Evolutionary conservation across 106 monocot species (phyloP), one percentile per base, ranked within the genome.

Genomic region (Triglochin maritima): DNA sequence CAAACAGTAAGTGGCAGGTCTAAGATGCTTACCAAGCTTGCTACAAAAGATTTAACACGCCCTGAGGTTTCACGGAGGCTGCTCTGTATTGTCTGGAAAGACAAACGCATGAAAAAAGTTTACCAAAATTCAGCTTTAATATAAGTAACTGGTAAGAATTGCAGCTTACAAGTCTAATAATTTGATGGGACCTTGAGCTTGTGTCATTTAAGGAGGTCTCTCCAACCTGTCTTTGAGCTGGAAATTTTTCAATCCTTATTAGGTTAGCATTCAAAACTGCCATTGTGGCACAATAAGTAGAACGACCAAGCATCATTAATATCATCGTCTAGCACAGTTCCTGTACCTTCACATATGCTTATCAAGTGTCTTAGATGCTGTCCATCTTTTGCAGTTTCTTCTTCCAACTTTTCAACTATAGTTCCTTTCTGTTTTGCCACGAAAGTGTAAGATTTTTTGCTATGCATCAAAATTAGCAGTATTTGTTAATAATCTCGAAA

Each of bases 151-250:
- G 49, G 59, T 47, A 13, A 14, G 41, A 29, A 7, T 17, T 54
- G 7, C 53, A 11, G 60, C 74, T 75, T 73, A 86, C 98, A 88
- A 99, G 86, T 62, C 86, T 92, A 72, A 89, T 92, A 64, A 99
- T 99, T 74, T 99, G 98, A 74, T 99, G 98, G 29, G 92, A 99
- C 76, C 98, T 81, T 16, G 98, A 99, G 74, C 98, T 99, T 43
- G 81, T 81, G 60, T 99, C 91, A 83, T 99, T 99, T 74, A 92
- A 77, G 52, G 88, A 77, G 57, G 98, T 99, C 72, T 99, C 98
- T 54, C 89, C 88, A 52, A 99, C 89, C 62, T 92, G 98, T 64
- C 98, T 84, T 81, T 99, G 86, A 56, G 86, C 92, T 99, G 79
- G 50, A 58, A 64, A 66, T 61, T 2, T 2, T 9, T 12, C 55